Evolutionary conservation across 805 yeast genomes (phyloP).

Genomic region (Ogataea saltuana): DNA sequence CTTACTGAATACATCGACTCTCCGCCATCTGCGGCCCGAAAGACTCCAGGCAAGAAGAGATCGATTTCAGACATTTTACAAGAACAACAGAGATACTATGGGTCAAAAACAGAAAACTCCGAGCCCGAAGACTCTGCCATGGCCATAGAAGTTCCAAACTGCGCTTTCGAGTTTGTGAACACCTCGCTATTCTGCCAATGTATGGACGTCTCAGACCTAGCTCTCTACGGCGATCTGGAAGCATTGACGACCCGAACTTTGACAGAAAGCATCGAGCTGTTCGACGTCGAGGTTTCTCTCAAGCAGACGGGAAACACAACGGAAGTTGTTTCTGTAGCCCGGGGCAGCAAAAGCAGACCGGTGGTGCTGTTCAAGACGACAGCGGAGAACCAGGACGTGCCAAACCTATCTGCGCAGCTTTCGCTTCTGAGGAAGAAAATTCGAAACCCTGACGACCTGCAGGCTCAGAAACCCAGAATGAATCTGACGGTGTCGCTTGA

Average conservation of each 20-base stretch:
- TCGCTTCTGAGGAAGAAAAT: constrained; percentile 10
- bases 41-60: constrained; percentile 14
- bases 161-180: constrained; percentile 2
- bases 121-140: background rate
- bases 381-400: constrained; percentile 11
- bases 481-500: constrained; percentile 1
- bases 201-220: background rate
- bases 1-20: background rate
- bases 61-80: constrained; percentile 20
- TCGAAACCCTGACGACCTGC: constrained; percentile 5
- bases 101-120: constrained; percentile 10
- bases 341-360: constrained; percentile 12
- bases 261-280: constrained; percentile 4
- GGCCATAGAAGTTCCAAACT: constrained; percentile 1
- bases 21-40: constrained; percentile 7
- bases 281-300: constrained; percentile 14
- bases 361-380: constrained; percentile 7
- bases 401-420: constrained; percentile 16
- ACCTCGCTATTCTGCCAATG: constrained; percentile 10
- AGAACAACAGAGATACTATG: constrained; percentile 20
- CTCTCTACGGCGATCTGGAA: constrained; percentile 3
- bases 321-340: constrained; percentile 8
- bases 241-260: background rate
- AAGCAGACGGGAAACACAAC: constrained; percentile 7
- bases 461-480: constrained; percentile 2